Conservation (phyloP, 2,329 filamentous ascomycete species). For the Juglanconis oblonga region DNA sequence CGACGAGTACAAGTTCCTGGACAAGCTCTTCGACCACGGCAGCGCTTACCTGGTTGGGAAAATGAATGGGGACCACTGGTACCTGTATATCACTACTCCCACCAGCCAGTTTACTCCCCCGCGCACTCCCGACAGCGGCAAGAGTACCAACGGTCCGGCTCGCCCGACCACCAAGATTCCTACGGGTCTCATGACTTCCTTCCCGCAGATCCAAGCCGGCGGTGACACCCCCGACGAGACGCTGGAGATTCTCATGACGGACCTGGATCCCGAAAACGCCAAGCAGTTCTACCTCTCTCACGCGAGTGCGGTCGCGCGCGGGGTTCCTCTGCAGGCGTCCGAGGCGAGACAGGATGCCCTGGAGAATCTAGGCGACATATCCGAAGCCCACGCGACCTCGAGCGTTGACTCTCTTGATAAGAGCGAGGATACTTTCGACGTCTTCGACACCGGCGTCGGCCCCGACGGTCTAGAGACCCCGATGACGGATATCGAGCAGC, state of each 20-base stretch:
- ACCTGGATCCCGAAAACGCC: conserved; percentile 65
- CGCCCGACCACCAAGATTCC: conserved; percentile 54
- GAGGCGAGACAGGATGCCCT: conserved; percentile 60
- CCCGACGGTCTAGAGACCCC: conserved; percentile 53
- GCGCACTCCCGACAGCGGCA: conserved; percentile 63
- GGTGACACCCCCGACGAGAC: conserved; percentile 69
- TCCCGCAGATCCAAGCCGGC: conserved; percentile 25
- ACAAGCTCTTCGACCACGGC: conserved; percentile 85
- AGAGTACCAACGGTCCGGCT: conserved; percentile 28
- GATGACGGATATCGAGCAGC: conserved; percentile 65
- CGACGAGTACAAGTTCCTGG: conserved; percentile 88
- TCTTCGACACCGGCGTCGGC: conserved; percentile 63
- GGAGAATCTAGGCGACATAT: conserved; percentile 54
- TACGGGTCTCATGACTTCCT: conserved; percentile 40
- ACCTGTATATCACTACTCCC: conserved; percentile 92
- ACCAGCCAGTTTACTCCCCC: conserved; percentile 78
- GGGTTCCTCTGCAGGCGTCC: conserved; percentile 66
- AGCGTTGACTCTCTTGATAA: conserved; percentile 20
- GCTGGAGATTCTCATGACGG: conserved; percentile 70
- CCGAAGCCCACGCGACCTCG: conserved; percentile 34
- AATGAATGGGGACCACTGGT: conserved; percentile 99
- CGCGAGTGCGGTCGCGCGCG: conserved; percentile 87
- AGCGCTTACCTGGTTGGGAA: conserved; percentile 99
- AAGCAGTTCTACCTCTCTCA: conserved; percentile 67
- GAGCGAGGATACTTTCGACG: conserved; percentile 66